phyloP scores from a whole-genome alignment of 139 green algal species.

The Pleodorina starrii region DNA sequence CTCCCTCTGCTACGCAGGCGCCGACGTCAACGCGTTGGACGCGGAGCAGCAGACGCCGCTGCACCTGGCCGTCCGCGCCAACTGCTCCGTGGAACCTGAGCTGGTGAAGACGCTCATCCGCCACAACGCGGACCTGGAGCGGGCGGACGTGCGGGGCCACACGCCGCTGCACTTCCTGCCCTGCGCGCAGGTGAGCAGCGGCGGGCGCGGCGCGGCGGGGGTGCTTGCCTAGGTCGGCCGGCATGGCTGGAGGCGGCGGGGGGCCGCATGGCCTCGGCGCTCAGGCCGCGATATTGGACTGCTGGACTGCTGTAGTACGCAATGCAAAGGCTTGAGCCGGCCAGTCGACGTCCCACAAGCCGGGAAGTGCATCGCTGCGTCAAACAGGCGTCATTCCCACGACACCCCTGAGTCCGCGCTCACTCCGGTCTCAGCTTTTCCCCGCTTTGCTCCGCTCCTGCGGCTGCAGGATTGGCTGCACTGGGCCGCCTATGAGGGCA shows the following conservation, averaged over 20 bases:
- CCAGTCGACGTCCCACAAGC: no score
- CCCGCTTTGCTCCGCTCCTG: not conserved
- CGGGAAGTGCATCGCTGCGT: no score
- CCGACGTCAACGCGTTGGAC: slow-evolving; percentile 25
- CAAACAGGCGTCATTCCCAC: no score
- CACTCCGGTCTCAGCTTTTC: no score
- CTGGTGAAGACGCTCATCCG: slow-evolving; percentile 51
- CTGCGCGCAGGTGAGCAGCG: slow-evolving; percentile 9
- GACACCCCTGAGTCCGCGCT: no score
- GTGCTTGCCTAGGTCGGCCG: not conserved
- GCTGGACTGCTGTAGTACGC: no score
- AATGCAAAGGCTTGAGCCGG: no score
- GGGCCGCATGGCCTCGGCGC: no score
- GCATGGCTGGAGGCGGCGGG: not conserved
- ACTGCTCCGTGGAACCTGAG: slow-evolving; percentile 34
- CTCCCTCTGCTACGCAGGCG: not conserved
- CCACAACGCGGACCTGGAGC: slow-evolving; percentile 17
- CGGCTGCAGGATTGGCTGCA: slow-evolving; percentile 40
- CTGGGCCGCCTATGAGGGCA: slow-evolving; percentile 39
- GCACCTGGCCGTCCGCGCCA: slow-evolving; percentile 26
- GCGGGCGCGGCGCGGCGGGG: not conserved
- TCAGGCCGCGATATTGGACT: no score
- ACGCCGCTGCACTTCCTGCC: slow-evolving; percentile 33
- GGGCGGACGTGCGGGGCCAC: not conserved
- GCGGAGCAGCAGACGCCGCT: slow-evolving; percentile 30